These are phyloP conservation scores for Larix kaempferi DNA, from an alignment of 75 land plant genomes.

Conservation along the genomic window DNA sequence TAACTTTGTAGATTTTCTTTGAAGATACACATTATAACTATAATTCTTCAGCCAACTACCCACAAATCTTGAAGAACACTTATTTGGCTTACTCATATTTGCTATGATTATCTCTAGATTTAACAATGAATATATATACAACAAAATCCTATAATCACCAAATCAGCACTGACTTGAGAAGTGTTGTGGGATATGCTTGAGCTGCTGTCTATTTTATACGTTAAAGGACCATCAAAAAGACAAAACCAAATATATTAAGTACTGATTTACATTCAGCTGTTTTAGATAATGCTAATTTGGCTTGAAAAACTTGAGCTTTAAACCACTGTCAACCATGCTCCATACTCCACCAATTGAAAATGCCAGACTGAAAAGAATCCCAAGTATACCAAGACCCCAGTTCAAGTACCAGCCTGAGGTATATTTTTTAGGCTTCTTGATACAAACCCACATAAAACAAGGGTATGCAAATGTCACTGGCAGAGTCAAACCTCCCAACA, in stretches of 20 bases:
- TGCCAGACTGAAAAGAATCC: constrained; percentile 33
- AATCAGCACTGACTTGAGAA: background rate
- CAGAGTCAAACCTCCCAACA: constrained; percentile 54
- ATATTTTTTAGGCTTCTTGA: constrained; percentile 46
- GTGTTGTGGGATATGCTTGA: background rate
- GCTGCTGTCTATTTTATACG: constrained; percentile 2
- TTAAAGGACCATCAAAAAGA: background rate
- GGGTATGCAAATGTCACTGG: constrained; percentile 69
- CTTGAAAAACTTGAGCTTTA: constrained; percentile 62
- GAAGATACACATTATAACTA: background rate
- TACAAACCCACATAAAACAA: constrained; percentile 69
- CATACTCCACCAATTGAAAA: constrained; percentile 54
- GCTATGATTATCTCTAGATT: background rate
- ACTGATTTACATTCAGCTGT: background rate
- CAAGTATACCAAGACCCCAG: constrained; percentile 51
- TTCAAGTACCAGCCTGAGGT: constrained; percentile 60
- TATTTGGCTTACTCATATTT: background rate
- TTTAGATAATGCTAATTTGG: constrained; percentile 23
- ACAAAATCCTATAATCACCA: background rate
- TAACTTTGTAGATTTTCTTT: no score
- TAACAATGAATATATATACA: background rate
- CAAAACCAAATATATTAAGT: background rate
- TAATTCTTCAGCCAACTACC: constrained; percentile 2
- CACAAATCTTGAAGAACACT: background rate
- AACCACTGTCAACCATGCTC: constrained; percentile 45